Base-by-base conservation (phyloP, 805 yeast species). In the Suhomyces canberraensis region DNA sequence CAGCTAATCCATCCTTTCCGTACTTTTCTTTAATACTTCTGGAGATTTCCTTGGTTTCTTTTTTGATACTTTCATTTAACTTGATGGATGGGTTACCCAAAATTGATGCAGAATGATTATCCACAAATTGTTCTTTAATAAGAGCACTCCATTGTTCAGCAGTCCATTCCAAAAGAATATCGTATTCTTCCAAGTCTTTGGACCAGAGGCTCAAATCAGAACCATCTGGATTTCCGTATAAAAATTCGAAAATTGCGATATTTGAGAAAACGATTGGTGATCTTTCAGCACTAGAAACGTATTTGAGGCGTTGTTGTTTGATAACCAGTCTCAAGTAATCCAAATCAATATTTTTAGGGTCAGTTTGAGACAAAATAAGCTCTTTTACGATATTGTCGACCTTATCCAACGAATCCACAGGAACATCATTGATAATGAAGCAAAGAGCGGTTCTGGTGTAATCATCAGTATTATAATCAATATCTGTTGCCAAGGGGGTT, bases 401-500 rank as follows among this genome's bases (percentile, higher is more conserved):
- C n/a, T 66, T 72, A 11, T 65, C 58, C 7, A 88, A 60, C 37
- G 66, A 69, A 8, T 73, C 81, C 1, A 84, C 71, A 2, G 97
- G 96, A 7, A 91, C 93, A 39, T 95, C 91, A 31, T 72, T 71
- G 11, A 86, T 58, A 16, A 70, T 65, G 29, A 81, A 55, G 44
- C 75, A 74, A 15, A 84, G 61, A n/a, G 77, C 78, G 0, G 84
- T 74, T 41, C 75, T 69, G 35, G 76, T 58, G 53, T 73, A 90
- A 52, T 86, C 91, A 45, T 87, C 95, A 1, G 91, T 81, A 51
- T 79, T 77, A 46, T 71, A 80, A 19, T 73, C 79, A 4, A 84
- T 69, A 20, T 79, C 79, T 11, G 87, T 80, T 1, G 96, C 91
- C 35, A 79, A 61, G 1, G 98, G 96, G 32, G 85, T 78, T 18